These are phyloP conservation scores for Musa acuminata DNA, from an alignment of 176 grass and related monocot genomes.

Conservation along the genomic window DNA sequence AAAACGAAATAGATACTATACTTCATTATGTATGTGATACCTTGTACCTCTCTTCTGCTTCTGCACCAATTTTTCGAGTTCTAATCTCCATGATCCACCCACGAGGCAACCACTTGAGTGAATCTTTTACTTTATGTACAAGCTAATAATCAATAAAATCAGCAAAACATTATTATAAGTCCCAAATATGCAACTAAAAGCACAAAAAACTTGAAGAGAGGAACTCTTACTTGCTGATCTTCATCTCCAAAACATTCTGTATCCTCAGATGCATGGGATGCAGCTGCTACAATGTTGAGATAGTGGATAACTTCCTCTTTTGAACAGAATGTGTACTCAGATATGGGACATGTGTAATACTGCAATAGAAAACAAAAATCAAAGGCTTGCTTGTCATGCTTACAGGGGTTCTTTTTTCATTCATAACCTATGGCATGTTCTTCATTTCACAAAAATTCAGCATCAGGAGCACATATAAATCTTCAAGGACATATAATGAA, in stretches of 20 bases:
- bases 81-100: constrained; percentile 7
- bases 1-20: background rate
- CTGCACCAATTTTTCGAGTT: background rate
- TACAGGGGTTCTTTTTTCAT: background rate
- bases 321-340: too few relatives aligned
- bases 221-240: too few relatives aligned
- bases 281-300: too few relatives aligned
- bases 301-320: too few relatives aligned
- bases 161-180: too few relatives aligned
- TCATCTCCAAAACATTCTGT: too few relatives aligned
- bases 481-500: background rate
- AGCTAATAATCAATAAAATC: too few relatives aligned
- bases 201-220: too few relatives aligned
- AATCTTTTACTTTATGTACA: too few relatives aligned
- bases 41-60: background rate
- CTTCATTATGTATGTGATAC: background rate
- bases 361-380: too few relatives aligned
- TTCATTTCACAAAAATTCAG: background rate
- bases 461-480: background rate
- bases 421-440: background rate
- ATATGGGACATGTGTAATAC: too few relatives aligned
- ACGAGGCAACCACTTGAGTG: constrained; percentile 2
- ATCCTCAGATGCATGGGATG: background rate
- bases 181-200: too few relatives aligned
- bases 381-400: background rate